Evolutionary conservation across 768 basidiomycete genomes (phyloP), one percentile per base, ranked within the genome.

Genomic region (Mycena haematopus): DNA sequence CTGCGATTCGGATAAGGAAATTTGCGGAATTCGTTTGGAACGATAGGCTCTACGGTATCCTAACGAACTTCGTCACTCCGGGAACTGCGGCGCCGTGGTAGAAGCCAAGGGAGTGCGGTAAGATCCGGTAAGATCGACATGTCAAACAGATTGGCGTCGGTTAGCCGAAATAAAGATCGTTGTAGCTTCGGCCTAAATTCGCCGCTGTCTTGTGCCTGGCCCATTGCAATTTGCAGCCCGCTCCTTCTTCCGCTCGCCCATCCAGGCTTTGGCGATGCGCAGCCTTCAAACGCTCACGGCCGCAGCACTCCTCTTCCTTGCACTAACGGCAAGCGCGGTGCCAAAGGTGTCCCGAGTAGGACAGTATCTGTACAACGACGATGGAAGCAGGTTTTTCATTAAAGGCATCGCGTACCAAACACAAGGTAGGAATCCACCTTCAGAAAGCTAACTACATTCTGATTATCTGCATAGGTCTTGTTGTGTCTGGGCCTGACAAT

Each of bases 361-460:
- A 17, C 40, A 14, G 40, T 42, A 42, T 8, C 2, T 42, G 40
- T 42, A 36, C 36, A 36, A 4, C 8, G 40, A 10, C 3, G 40
- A 42, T 6, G 40, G 19, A 17, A 42, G 19, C 19, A 10, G 40
- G 17, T 42, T 36, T 11, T 36, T 6, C 14, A 11, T 36, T 3
- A 36, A 36, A 11, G 36, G 36, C 36, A 36, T 36, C 13, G 36
- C 6, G 36, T 36, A 36, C 8, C 36, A 36, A 11, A 36, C 13
- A 65, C 36, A 36, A 11, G 36, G 36, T 86, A 60, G 56, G 64
- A 11, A 52, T 38, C 61, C 17, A 57, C 38, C 19, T 46, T 29
- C 42, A 55, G 17, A 13, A 25, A 25, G 47, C 25, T 5, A 38
- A 40, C 24, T 31, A 15, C 33, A 4, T n/a, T 13, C 44, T 53